Percentiles rank a stretch among this genome's conserved stretches.
Evolutionary conservation across 202 grass and related monocot genomes (phyloP).

Genomic region (Panicum hallii): DNA sequence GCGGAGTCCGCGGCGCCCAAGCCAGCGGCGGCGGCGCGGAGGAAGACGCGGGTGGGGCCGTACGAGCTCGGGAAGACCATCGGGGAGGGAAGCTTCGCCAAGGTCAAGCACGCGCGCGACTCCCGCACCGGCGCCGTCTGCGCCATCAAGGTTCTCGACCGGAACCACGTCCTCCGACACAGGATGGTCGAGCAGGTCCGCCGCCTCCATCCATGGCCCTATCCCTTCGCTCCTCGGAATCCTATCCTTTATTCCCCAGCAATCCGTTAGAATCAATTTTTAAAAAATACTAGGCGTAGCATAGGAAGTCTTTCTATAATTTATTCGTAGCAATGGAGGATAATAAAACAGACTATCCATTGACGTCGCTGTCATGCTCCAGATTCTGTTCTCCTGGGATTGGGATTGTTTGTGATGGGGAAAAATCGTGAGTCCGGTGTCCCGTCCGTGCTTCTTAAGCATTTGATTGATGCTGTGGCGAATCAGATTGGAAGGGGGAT

Average conservation of each 20-base stretch:
- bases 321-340: background rate
- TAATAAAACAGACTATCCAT: background rate
- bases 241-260: background rate
- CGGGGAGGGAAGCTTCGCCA: constrained; percentile 96
- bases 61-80: constrained; percentile 92
- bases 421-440: background rate
- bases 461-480: background rate
- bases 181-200: constrained; percentile 95
- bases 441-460: background rate
- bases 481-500: background rate
- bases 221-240: background rate
- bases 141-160: constrained; percentile 95
- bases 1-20: constrained; percentile 1
- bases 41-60: constrained; percentile 69
- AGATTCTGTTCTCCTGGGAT: constrained; percentile 5
- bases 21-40: background rate
- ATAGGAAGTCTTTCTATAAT: background rate
- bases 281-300: background rate
- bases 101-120: constrained; percentile 88
- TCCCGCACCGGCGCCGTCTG: constrained; percentile 52
- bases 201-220: background rate
- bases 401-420: background rate
- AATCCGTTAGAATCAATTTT: background rate
- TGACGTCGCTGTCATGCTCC: constrained; percentile 19
- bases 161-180: constrained; percentile 83